Evolutionary conservation across 345 rosid genomes (phyloP).

Genomic region (Ceriops tagal): DNA sequence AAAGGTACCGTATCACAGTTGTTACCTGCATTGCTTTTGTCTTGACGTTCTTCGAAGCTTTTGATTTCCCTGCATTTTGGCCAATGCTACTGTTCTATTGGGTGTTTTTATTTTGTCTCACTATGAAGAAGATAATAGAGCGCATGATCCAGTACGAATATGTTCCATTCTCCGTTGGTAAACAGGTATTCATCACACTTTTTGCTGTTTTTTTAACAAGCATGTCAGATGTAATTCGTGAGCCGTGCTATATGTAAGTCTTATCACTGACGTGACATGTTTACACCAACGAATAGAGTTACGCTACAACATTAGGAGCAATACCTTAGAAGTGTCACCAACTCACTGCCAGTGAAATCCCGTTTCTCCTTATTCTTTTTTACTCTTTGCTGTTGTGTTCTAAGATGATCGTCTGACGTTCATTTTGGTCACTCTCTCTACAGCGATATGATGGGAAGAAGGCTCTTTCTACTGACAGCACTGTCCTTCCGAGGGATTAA

Average conservation of each 20-base stretch:
- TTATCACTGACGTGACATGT: too few relatives aligned
- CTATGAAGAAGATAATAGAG: slow-evolving; percentile 84
- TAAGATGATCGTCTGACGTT: background rate
- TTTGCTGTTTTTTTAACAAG: background rate
- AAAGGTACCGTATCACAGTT: slow-evolving; percentile 65
- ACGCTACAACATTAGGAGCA: too few relatives aligned
- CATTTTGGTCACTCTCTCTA: slow-evolving; percentile 6
- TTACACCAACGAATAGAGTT: too few relatives aligned
- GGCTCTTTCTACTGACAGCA: slow-evolving; percentile 44
- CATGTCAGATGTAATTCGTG: too few relatives aligned
- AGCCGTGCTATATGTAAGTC: too few relatives aligned
- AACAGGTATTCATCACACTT: slow-evolving; percentile 46
- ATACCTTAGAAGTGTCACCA: too few relatives aligned
- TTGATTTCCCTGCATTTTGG: slow-evolving; percentile 96
- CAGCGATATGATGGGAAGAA: slow-evolving; percentile 65
- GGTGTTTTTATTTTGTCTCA: slow-evolving; percentile 64
- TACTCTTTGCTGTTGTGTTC: background rate
- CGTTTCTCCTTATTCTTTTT: too few relatives aligned
- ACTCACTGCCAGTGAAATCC: too few relatives aligned
- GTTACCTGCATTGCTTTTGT: slow-evolving; percentile 70
- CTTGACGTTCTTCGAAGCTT: slow-evolving; percentile 69
- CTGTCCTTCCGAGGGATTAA: slow-evolving; percentile 39
- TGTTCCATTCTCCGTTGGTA: slow-evolving; percentile 85
- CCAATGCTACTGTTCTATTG: slow-evolving; percentile 95
- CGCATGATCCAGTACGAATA: slow-evolving; percentile 95